Percentiles rank a stretch among this genome's conserved stretches.
Evolutionary conservation across 768 basidiomycete species (phyloP).

Genomic region (Tylopilus vinaceipallidus): DNA sequence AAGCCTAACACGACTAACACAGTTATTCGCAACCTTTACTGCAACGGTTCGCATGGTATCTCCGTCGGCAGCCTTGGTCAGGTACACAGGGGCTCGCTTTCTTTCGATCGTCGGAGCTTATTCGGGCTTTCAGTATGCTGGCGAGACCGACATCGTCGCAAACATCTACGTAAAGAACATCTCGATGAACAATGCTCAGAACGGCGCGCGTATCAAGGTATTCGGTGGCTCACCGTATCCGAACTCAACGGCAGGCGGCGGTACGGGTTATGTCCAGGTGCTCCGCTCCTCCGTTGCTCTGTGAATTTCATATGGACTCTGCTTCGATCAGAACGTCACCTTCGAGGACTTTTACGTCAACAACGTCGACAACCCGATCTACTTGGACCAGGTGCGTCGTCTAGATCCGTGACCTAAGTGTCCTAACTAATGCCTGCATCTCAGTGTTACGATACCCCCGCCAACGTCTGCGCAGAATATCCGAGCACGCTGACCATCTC

Average conservation of each 20-base stretch:
- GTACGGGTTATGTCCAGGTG: conserved; percentile 41
- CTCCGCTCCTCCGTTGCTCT: background rate
- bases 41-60: conserved; percentile 40
- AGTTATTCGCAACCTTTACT: conserved; percentile 40
- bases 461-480: conserved; percentile 36
- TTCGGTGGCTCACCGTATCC: conserved; percentile 45
- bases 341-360: conserved; percentile 28
- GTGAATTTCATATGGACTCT: background rate
- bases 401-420: too few relatives aligned
- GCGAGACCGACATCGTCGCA: conserved; percentile 42
- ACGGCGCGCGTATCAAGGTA: conserved; percentile 53
- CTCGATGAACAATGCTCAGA: conserved; percentile 44
- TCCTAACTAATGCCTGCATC: background rate
- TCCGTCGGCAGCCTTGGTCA: conserved; percentile 51
- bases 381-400: conserved; percentile 34
- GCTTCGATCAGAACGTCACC: conserved; percentile 17
- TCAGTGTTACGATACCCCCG: conserved; percentile 38
- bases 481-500: conserved; percentile 39
- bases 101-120: background rate
- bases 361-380: conserved; percentile 44
- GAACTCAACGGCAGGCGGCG: conserved; percentile 40
- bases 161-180: conserved; percentile 43
- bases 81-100: background rate
- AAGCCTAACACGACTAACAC: conserved; percentile 38
- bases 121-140: conserved; percentile 30